Percentiles rank a stretch among this genome's conserved stretches.
Conservation (phyloP, 208 protist species). For the Wallacemonas collosoma region DNA sequence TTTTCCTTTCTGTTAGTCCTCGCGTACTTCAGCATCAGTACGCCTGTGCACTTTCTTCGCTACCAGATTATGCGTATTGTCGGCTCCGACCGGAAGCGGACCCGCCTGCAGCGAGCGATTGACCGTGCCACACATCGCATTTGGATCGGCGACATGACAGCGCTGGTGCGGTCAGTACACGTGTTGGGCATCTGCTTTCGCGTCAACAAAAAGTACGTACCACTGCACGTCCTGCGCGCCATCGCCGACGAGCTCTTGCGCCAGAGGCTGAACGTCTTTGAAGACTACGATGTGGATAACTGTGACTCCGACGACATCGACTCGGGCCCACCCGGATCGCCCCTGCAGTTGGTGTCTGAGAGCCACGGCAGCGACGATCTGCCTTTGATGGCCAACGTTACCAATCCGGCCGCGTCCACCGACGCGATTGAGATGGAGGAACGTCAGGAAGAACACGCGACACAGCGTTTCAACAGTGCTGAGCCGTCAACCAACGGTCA, state of each 20-base stretch:
- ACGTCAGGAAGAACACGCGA: not conserved
- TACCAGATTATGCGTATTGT: constrained; percentile 57
- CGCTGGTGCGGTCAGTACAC: constrained; percentile 62
- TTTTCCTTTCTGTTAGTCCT: constrained; percentile 58
- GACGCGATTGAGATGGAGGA: constrained; percentile 7
- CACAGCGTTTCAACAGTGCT: not conserved
- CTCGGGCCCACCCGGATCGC: not conserved
- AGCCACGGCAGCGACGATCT: too few relatives aligned
- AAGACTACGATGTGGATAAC: constrained; percentile 4
- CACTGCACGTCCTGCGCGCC: constrained; percentile 71
- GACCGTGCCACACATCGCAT: constrained; percentile 42
- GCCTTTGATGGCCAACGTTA: not conserved
- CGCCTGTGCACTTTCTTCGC: constrained; percentile 68
- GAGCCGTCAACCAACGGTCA: not conserved
- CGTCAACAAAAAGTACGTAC: constrained; percentile 89
- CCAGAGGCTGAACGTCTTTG: constrained; percentile 14
- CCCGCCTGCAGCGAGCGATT: constrained; percentile 28
- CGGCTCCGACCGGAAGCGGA: constrained; percentile 33
- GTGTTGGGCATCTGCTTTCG: constrained; percentile 71
- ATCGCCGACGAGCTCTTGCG: constrained; percentile 50
- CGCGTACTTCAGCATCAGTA: constrained; percentile 74
- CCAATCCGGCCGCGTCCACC: not conserved
- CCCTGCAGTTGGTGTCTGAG: not conserved
- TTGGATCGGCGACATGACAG: constrained; percentile 75
- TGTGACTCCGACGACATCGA: constrained; percentile 15